Conservation (phyloP, 164 flowering plant genomes). For the Aristolochia fimbriata region DNA sequence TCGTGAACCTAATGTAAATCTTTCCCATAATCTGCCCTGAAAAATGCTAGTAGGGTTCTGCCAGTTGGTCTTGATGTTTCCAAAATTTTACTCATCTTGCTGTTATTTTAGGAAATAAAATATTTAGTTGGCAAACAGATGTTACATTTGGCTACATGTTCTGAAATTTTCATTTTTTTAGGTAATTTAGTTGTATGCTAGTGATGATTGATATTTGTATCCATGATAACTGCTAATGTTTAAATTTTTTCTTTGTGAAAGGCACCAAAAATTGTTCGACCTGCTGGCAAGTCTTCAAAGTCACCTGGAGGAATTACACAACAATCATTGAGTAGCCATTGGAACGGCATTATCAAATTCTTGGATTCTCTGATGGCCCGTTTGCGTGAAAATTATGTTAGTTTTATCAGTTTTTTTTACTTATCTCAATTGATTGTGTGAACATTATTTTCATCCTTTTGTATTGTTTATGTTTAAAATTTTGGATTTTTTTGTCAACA, state of each 20-base stretch:
- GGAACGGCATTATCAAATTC: conserved; percentile 86
- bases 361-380: conserved; percentile 82
- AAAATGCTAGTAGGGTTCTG: no score
- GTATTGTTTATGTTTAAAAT: not conserved
- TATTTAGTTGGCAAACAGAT: no score
- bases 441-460: not conserved
- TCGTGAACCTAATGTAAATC: no score
- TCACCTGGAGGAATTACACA: conserved; percentile 60
- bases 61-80: no score
- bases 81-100: no score
- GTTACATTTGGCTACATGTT: no score
- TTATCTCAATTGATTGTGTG: not conserved
- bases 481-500: no score
- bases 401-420: conserved; percentile 8
- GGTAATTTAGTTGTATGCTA: no score
- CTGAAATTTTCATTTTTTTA: no score
- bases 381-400: conserved; percentile 66
- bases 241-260: conserved; percentile 16
- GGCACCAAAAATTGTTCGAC: conserved; percentile 76
- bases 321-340: conserved; percentile 57
- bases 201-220: no score
- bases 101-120: no score
- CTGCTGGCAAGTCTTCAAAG: conserved; percentile 61
- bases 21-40: no score
- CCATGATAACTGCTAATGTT: not conserved